phyloP scores from a whole-genome alignment of 2,329 filamentous ascomycete species.

The Pseudogymnoascus sp. region DNA sequence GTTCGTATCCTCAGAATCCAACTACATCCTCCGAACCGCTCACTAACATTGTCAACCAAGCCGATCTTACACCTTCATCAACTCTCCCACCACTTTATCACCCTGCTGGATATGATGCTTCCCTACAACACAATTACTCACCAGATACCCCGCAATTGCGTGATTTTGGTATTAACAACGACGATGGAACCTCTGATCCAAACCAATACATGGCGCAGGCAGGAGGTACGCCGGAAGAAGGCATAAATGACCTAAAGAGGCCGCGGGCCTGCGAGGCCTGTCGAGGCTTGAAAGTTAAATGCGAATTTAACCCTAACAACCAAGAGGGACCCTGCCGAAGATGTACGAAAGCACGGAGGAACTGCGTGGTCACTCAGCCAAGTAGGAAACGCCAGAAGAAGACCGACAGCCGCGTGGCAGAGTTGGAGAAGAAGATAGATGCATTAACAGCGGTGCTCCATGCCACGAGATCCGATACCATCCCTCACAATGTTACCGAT shows the following conservation, averaged over 20 bases:
- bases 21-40: background rate
- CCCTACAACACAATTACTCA: background rate
- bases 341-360: constrained; percentile 33
- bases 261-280: constrained; percentile 36
- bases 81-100: constrained; percentile 8
- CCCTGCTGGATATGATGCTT: background rate
- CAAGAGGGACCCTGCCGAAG: constrained; percentile 31
- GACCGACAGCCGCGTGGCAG: constrained; percentile 36
- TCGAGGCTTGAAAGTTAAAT: constrained; percentile 35
- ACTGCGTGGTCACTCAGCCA: constrained; percentile 33
- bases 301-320: constrained; percentile 31
- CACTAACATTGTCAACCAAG: constrained; percentile 2
- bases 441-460: constrained; percentile 33
- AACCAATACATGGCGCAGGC: constrained; percentile 16
- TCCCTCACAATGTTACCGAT: background rate
- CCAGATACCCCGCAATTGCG: constrained; percentile 8
- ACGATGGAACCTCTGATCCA: constrained; percentile 4
- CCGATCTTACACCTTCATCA: background rate
- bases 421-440: constrained; percentile 37
- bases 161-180: constrained; percentile 2
- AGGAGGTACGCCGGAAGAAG: constrained; percentile 16
- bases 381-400: constrained; percentile 37
- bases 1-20: constrained; percentile 3
- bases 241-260: constrained; percentile 26
- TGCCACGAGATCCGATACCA: constrained; percentile 21